A percentile compares a stretch with the other conserved stretches of the same genome.
These are phyloP conservation scores for Tuber brumale DNA, from an alignment of 495 filamentous ascomycete species.

Conservation along the genomic window DNA sequence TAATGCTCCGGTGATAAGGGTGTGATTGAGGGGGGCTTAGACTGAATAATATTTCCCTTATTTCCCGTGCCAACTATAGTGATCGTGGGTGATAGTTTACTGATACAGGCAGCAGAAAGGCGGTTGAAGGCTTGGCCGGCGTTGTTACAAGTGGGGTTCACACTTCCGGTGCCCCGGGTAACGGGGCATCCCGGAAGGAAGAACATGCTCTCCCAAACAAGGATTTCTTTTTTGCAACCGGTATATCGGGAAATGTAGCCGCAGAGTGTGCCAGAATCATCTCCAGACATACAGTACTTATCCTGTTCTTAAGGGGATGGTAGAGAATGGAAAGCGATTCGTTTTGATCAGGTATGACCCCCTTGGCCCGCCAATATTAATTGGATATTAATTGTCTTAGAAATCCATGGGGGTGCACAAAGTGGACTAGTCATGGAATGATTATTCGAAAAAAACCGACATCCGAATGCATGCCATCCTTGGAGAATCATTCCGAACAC, in stretches of 20 bases:
- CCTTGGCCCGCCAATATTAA: background rate
- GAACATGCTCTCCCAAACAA: too few species aligned
- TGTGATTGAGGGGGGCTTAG: too few species aligned
- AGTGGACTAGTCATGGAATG: constrained; percentile 78
- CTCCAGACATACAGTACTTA: constrained; percentile 78
- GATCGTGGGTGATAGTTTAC: too few species aligned
- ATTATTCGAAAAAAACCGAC: constrained; percentile 80
- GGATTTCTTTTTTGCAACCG: constrained; percentile 55
- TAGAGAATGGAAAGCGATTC: constrained; percentile 66
- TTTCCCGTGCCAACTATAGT: too few species aligned
- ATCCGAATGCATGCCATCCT: constrained; percentile 69
- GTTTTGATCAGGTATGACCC: constrained; percentile 56
- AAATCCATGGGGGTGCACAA: constrained; percentile 81
- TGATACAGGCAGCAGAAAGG: too few species aligned
- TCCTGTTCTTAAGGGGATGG: constrained; percentile 77
- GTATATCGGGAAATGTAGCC: constrained; percentile 34
- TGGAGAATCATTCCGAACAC: constrained; percentile 78
- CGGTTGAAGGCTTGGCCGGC: too few species aligned
- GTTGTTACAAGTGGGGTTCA: too few species aligned
- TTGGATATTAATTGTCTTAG: constrained; percentile 40
- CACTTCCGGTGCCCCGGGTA: too few species aligned
- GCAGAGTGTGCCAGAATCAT: constrained; percentile 61
- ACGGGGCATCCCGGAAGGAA: too few species aligned
- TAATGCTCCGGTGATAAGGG: too few species aligned
- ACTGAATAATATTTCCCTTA: too few species aligned